Conservation (phyloP, 1,284 basidiomycete genomes). For the Anthracocystis setariae region DNA sequence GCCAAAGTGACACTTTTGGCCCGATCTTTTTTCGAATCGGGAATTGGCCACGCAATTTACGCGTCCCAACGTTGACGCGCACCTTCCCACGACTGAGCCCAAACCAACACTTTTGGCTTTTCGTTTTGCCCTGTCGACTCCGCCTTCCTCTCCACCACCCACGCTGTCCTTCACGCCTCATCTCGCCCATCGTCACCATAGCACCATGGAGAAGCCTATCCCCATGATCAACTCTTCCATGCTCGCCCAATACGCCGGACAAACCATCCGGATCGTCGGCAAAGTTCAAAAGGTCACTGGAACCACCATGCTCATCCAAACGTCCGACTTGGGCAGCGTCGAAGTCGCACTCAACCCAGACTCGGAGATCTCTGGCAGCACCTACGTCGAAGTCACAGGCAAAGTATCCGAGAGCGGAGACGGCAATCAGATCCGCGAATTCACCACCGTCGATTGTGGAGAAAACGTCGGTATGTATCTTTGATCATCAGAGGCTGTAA, state of each 20-base stretch:
- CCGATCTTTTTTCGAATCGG: too few species aligned
- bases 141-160: constrained; percentile 1
- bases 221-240: constrained; percentile 63
- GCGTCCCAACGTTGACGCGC: constrained; percentile 8
- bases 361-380: constrained; percentile 34
- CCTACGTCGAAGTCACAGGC: constrained; percentile 63
- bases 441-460: constrained; percentile 53
- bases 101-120: constrained; percentile 10
- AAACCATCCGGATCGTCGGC: constrained; percentile 61
- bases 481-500: not conserved
- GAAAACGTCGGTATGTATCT: constrained; percentile 55
- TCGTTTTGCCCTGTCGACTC: not conserved
- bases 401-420: constrained; percentile 56
- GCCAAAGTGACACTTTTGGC: constrained; percentile 19
- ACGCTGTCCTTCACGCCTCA: not conserved
- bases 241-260: constrained; percentile 39
- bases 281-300: constrained; percentile 60
- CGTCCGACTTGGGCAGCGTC: constrained; percentile 60
- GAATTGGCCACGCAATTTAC: constrained; percentile 16
- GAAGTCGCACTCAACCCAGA: constrained; percentile 57
- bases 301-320: constrained; percentile 53
- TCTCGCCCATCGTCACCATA: constrained; percentile 33
- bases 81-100: not conserved
- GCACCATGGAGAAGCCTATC: constrained; percentile 62
- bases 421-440: constrained; percentile 43